Conservation (phyloP, 2,329 filamentous ascomycete genomes). For the Aspergillus sp. region DNA sequence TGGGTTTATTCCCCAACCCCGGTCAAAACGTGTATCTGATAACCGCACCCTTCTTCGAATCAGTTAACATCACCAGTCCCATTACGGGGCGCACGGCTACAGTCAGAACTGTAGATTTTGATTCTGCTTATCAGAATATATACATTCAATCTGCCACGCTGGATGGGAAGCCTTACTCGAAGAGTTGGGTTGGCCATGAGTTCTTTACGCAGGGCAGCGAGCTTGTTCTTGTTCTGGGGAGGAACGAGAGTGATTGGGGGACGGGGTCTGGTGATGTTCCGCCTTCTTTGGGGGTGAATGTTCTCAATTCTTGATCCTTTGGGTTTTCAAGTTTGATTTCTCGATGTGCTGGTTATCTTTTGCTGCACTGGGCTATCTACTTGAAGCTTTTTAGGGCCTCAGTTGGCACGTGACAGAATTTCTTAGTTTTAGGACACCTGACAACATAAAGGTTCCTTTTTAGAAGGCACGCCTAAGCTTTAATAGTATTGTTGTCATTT, state of each 20-base stretch:
- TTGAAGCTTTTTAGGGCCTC: not conserved
- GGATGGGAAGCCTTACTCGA: slow-evolving; percentile 59
- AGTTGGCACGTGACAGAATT: not conserved
- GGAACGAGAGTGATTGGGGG: slow-evolving; percentile 65
- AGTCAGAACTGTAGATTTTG: slow-evolving; percentile 60
- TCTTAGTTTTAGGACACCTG: no score
- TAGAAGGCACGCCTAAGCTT: not conserved
- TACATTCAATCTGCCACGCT: slow-evolving; percentile 68
- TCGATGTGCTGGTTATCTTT: not conserved
- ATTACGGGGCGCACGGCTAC: slow-evolving; percentile 61
- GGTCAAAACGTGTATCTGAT: slow-evolving; percentile 70
- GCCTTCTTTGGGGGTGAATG: slow-evolving; percentile 48
- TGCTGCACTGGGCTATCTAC: not conserved
- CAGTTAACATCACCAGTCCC: slow-evolving; percentile 58
- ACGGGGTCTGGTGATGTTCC: slow-evolving; percentile 60
- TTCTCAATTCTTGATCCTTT: not conserved
- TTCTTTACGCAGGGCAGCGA: slow-evolving; percentile 67
- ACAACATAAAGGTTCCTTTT: not conserved
- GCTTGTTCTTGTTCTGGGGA: slow-evolving; percentile 62
- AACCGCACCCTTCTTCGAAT: slow-evolving; percentile 64
- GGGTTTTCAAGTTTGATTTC: not conserved
- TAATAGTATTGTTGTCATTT: not conserved
- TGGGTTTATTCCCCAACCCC: slow-evolving; percentile 67
- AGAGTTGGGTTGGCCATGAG: slow-evolving; percentile 66
- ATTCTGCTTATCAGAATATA: slow-evolving; percentile 55